Evolutionary conservation across 768 basidiomycete genomes (phyloP), one percentile per base, ranked within the genome.

Genomic region (Cystofilobasidium bisporidii): DNA sequence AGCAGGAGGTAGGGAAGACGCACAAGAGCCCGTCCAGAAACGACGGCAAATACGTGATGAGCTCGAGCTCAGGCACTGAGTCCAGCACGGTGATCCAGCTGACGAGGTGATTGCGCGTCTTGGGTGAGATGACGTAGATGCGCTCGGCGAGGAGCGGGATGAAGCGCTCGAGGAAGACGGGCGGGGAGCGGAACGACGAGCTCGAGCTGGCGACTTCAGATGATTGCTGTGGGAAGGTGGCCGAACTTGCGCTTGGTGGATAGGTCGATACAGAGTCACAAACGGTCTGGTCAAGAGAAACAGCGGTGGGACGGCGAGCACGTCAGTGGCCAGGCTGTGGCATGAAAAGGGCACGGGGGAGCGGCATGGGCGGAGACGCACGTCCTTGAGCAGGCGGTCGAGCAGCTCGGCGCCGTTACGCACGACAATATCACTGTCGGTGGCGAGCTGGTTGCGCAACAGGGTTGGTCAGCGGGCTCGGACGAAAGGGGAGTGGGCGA

Each of bases 351-450:
- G n/a, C n/a, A n/a, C n/a, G n/a, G n/a, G n/a, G n/a, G n/a, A n/a
- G n/a, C n/a, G n/a, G n/a, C n/a, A n/a, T n/a, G n/a, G n/a, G n/a
- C n/a, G n/a, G n/a, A n/a, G n/a, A 61, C 67, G 55, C 28, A 68
- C 68, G 33, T 99, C 96, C 75, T 98, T 97, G 72, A 99, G 83
- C n/a, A 97, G 83, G 24, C 94, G 84, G 76, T 99, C 96, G 66
- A 98, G 83, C 33, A 99, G 83, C 76, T 99, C 96, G 1, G 96
- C 93, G 1, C 94, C 94, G 74, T 97, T 98, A 83, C 96, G 94
- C 69, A 99, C 94, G 2, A 96, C 94, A 43, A 89, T 73, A 72
- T 98, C 94, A 0, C 91, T 88, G 76, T 99, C 96, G 26, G 94
- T 90, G 12, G 91, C 89, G 69, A 99, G 89, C 94, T 98, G 8